Base-by-base conservation (phyloP, 2,329 filamentous ascomycete species). In the Neonectria faginata region DNA sequence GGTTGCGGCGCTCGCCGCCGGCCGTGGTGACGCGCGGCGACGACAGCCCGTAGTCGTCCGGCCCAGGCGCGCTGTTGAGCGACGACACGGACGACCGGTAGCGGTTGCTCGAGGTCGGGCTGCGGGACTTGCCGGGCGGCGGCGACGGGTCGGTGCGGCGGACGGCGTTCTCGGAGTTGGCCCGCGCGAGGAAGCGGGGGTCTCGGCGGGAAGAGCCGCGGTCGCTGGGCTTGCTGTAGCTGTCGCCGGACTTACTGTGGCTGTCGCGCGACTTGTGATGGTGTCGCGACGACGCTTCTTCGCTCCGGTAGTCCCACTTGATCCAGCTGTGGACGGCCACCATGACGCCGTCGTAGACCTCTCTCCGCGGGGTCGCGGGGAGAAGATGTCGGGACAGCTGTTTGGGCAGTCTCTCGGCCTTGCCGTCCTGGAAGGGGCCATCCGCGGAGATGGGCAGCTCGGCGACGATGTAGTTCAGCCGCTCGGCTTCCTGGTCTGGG, bases 331-430 rank as follows among this genome's bases (percentile, higher is more conserved):
- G 81, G 18, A 94, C 81, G 2, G 86, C 85, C 47, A 86, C 83
- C 18, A 89, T 86, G 9, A 94, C 80, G 20, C 87, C 80, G 65
- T 89, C 86, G 60, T 88, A 85, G 1, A 87, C 81, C 33, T 85
- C 80, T 0, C 84, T 72, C 68, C 93, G 88, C 1, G 86, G 82
- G 8, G 78, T 77, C 0, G 81, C 80, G 0, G 93, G 93, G 42
- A 97, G 87, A 3, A 96, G 82, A 56, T 91, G 85, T 44, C 93
- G 84, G 1, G 92, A 90, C 3, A 97, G 84, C 70, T 94, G 90
- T 68, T 92, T 93, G 0, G 93, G 94, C 59, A 97, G 90, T 2
- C 91, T 84, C 77, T 94, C 92, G 11, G 86, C 88, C 67, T 84
- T 86, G 52, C 91, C 86, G 48, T 89, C 85, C 0, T 88, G 84